Evolutionary conservation across 768 basidiomycete species (phyloP), one percentile per base, ranked within the genome.

Genomic region (Trametes coccinea): DNA sequence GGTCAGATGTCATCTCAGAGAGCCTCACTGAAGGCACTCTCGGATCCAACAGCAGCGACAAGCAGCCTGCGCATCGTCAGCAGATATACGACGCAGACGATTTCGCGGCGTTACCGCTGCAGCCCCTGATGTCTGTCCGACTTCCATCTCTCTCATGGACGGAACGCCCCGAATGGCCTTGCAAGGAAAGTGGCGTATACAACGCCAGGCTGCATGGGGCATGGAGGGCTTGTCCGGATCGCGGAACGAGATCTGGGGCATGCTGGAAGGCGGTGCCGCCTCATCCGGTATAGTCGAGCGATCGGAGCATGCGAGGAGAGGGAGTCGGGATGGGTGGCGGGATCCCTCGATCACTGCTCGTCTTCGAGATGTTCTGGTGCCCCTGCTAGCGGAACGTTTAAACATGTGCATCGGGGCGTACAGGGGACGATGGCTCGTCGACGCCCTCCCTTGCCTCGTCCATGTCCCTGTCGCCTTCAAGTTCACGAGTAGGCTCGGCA

Each of bases 391-490:
- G 44, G 30, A 40, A 13, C 34, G 31, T n/a, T 22, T 46, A 56
- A 31, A 17, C 54, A 37, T 16, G 45, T 33, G 43, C 43, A 16
- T 34, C 33, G 22, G 45, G 4, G 54, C 11, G 54, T 31, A 17
- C 10, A 56, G 54, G 54, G 34, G 54, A 17, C 45, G 45, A 56
- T 56, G 54, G 54, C 54, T 47, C 11, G 29, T 27, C 54, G 44
- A 27, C 17, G 33, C 33, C 54, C 54, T 47, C 34, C 44, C 27
- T 45, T 5, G 17, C 54, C 45, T 22, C 22, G 10, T 14, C 53
- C 39, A 61, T 56, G 61, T 57, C 56, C 49, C n/a, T 33, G 16
- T 39, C 54, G 54, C 31, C 53, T 5, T 53, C 53, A 44, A 16
- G 34, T 30, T 11, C 51, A 27, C 52, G 43, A n/a, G 48, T 40